Evolutionary conservation across 2,329 filamentous ascomycete genomes (phyloP).

Genomic region (Alternaria sp.): DNA sequence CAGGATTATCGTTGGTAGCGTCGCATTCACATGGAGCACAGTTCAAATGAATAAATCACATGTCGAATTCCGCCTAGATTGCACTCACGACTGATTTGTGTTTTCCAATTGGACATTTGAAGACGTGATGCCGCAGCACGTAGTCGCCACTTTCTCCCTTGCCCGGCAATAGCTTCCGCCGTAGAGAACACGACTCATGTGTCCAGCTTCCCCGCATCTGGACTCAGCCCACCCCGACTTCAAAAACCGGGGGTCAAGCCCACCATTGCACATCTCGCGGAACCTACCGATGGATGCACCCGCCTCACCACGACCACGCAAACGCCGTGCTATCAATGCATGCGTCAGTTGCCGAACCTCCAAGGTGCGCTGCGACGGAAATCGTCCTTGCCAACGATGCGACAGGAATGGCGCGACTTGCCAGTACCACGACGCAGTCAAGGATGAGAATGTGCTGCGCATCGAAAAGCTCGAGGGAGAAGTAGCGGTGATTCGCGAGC

Average conservation of each 20-base stretch:
- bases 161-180: slow-evolving; percentile 3
- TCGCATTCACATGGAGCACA: background rate
- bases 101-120: background rate
- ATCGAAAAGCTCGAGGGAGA: slow-evolving; percentile 43
- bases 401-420: slow-evolving; percentile 36
- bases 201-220: slow-evolving; percentile 15
- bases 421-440: slow-evolving; percentile 38
- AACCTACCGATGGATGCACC: slow-evolving; percentile 27
- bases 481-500: slow-evolving; percentile 28
- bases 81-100: background rate
- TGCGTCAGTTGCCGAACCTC: slow-evolving; percentile 43
- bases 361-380: slow-evolving; percentile 47
- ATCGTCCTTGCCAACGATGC: slow-evolving; percentile 45
- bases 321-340: slow-evolving; percentile 47
- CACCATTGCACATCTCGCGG: slow-evolving; percentile 15
- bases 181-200: slow-evolving; percentile 13
- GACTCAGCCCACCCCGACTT: slow-evolving; percentile 13
- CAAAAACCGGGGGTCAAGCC: slow-evolving; percentile 17
- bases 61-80: background rate
- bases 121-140: background rate
- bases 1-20: background rate
- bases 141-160: background rate
- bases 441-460: slow-evolving; percentile 36
- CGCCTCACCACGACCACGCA: slow-evolving; percentile 34
- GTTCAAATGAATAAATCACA: background rate